Evolutionary conservation across 495 filamentous ascomycete species (phyloP), one percentile per base, ranked within the genome.

Genomic region (Penicillium mononematosum): DNA sequence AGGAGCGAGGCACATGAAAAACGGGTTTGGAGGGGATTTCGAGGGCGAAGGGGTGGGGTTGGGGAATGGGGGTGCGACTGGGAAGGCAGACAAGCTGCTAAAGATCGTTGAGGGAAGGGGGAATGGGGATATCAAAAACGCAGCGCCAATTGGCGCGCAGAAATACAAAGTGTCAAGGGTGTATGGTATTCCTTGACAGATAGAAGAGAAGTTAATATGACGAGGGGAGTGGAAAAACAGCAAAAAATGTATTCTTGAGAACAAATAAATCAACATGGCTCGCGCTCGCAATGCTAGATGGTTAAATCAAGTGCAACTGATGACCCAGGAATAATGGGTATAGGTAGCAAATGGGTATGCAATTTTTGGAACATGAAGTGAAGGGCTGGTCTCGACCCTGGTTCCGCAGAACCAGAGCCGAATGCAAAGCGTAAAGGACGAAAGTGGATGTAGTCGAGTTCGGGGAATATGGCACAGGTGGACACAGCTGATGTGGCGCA

Each of bases 261-360:
- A 70, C 62, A 64, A 66, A 57, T 51, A 58, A 58, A 61, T 58
- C 57, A 64, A 60, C 55, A 73, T 71, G 71, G 75, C 74, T 78
- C 71, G 74, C 76, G 75, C 76, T 76, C 74, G 75, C 75, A 77
- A 79, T 79, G 76, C 76, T 74, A 79, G 73, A 71, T 74, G 66
- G 69, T 61, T 56, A 65, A 63, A 64, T 59, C 56, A 70, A 70
- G 72, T 77, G 74, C 73, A 73, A 66, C 67, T 72, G 64, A 61
- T 62, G 60, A 64, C 70, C 72, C 69, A 69, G 58, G 47, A 65
- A 70, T 58, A 60, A 62, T 65, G 60, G 68, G 56, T 56, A 61
- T 54, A 66, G 45, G 48, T 66, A 70, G 52, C 63, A 67, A 61
- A 69, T 62, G 74, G 73, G 74, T 77, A 77, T 77, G 74, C 74